Evolutionary conservation across 2,329 filamentous ascomycete genomes (phyloP), one percentile per base, ranked within the genome.

Genomic region (Didymella lethalis): DNA sequence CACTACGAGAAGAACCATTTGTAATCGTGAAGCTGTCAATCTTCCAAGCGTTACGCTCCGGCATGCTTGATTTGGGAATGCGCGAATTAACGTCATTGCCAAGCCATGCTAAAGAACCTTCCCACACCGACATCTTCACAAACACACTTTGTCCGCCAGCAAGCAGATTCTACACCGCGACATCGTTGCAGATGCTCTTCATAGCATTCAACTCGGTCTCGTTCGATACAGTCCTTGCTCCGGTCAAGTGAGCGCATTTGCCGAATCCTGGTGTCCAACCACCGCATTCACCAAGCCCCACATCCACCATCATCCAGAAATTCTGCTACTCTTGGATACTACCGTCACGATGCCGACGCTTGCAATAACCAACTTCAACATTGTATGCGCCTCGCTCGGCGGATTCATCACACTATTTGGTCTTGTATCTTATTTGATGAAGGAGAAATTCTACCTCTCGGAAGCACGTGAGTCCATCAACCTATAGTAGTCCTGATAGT

Each of bases 351-450:
- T 90, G 86, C 86, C 86, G 60, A 86, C 82, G 43, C 80, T 93
- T 43, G 83, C 84, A 6, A 70, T 90, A 32, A 88, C 85, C 63
- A 90, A 93, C 75, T 96, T 96, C 83, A 96, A 96, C 78, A 90
- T 95, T 64, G 86, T 93, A 54, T 88, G 91, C 73, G 89, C 90
- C 52, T 85, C 91, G 7, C 78, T 96, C 12, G 93, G 93, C 14
- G 93, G 91, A 1, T 97, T 96, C 79, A 88, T 97, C 62, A 92
- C 91, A 0, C 67, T 96, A n/a, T 97, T 96, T 71, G 93, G 92
- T 3, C 80, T 97, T 43, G 92, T 97, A 0, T 97, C 92, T 0
- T 96, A 93, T 73, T 84, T 97, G 18, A 84, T 91, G 72, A 97
- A 97, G 74, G 93, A 97, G 79, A 90, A 88, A 57, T 94, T 91